A percentile compares a stretch with the other conserved stretches of the same genome.
phyloP scores from a whole-genome alignment of 2,329 filamentous ascomycete genomes.

The Thelonectria rubi region DNA sequence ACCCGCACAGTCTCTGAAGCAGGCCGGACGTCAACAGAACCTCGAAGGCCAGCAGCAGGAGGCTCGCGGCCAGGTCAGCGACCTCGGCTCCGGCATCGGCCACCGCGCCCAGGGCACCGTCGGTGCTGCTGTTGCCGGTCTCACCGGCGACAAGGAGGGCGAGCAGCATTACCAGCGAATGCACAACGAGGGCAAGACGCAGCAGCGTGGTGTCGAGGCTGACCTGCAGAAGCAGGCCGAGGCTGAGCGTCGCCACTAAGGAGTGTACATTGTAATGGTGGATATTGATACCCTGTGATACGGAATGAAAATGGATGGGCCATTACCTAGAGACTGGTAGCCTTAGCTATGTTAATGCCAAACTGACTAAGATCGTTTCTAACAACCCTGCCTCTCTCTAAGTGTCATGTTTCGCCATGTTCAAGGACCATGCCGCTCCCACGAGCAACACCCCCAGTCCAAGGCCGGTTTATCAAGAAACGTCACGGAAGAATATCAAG shows the following conservation, averaged over 20 bases:
- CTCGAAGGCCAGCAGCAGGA: conserved; percentile 81
- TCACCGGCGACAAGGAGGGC: conserved; percentile 75
- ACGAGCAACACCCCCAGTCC: too few relatives aligned
- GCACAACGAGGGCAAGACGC: conserved; percentile 85
- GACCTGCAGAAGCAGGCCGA: conserved; percentile 80
- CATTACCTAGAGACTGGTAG: not conserved
- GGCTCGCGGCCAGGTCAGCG: conserved; percentile 81
- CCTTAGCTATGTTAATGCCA: not conserved
- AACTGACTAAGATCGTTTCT: too few relatives aligned
- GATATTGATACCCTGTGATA: conserved; percentile 22
- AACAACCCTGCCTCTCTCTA: too few relatives aligned
- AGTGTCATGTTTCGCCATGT: too few relatives aligned
- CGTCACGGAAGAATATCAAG: not conserved
- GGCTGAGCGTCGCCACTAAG: conserved; percentile 45
- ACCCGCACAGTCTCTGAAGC: conserved; percentile 68
- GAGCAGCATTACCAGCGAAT: conserved; percentile 72
- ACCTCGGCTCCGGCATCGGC: conserved; percentile 72
- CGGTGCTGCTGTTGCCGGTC: conserved; percentile 73
- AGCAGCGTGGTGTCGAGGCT: conserved; percentile 82
- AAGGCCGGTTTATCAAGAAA: not conserved
- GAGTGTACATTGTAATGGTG: not conserved
- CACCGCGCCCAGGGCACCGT: conserved; percentile 76
- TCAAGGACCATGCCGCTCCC: not conserved
- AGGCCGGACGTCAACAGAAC: conserved; percentile 80
- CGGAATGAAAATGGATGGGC: not conserved